Base-by-base conservation (phyloP, 306 rosid species). In the Cucumis sativus region DNA sequence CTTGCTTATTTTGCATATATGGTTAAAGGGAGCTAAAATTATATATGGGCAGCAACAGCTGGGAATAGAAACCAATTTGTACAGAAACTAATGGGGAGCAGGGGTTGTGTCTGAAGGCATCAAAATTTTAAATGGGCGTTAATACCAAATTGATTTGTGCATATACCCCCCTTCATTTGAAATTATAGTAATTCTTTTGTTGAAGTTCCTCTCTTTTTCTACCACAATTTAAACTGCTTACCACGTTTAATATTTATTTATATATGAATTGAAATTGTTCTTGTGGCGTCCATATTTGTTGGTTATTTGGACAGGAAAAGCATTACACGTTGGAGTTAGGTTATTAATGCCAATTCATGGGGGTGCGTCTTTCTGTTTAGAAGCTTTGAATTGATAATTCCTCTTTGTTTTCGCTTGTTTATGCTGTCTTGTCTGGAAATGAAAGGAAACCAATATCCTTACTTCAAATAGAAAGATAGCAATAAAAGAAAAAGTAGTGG, bases 71-170 rank as follows among this genome's bases (percentile, higher is more conserved):
- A 78, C 58, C 45, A 60, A 11, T 12, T 12, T 88, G 87, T 84
- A 80, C 74, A 82, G 67, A 84, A 76, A 84, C 73, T 81, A 66
- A 84, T 60, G 79, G 77, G 78, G 81, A 80, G 70, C 80, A 79
- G 75, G 62, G 66, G 76, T 80, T 79, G 84, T 79, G 45, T 69
- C 39, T 51, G 81, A 73, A 59, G 37, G 21, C 30, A 49, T n/a
- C 63, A 66, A 75, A 75, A 39, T 55, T 79, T 82, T 55, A 62
- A 73, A 80, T 58, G 73, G 73, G 80, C 82, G 68, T 78, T 72
- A 78, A 21, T 39, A 77, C 80, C 79, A 83, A 49, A 77, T 81
- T 83, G 88, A 83, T 82, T 37, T 78, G 88, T 82, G 82, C 82
- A 85, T 84, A 59, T 13, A 21, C 51, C 72, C 76, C 51, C 56